Conservation (phyloP, 352 stramenopile species). For the Phytophthora palmivora region DNA sequence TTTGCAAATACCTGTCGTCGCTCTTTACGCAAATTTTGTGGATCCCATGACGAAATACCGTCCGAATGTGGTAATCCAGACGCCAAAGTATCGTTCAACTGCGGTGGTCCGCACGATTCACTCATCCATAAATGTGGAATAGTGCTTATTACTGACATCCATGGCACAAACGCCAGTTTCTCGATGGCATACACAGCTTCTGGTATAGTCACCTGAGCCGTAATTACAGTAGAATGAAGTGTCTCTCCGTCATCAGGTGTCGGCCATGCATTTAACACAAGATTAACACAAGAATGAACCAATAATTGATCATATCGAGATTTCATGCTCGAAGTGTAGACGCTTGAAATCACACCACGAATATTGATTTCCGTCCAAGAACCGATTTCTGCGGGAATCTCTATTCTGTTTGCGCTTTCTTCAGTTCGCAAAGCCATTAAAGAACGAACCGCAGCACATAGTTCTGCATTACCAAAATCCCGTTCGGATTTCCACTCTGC, state of each 20-base stretch:
- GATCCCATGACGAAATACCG: slow-evolving; percentile 16
- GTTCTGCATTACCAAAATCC: slow-evolving; percentile 38
- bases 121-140: slow-evolving; percentile 24
- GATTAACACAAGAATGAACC: slow-evolving; percentile 36
- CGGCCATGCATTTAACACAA: slow-evolving; percentile 30
- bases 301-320: slow-evolving; percentile 29
- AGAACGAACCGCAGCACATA: slow-evolving; percentile 12
- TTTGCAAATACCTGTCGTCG: slow-evolving; percentile 3
- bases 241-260: slow-evolving; percentile 1
- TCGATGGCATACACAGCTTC: slow-evolving; percentile 19
- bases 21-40: slow-evolving; percentile 13
- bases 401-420: not conserved
- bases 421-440: slow-evolving; percentile 14
- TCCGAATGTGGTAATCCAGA: not conserved
- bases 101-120: slow-evolving; percentile 15
- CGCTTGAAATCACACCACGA: slow-evolving; percentile 28
- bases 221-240: not conserved
- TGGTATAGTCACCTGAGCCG: slow-evolving; percentile 28
- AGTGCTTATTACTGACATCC: slow-evolving; percentile 18
- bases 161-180: slow-evolving; percentile 31
- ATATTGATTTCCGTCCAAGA: slow-evolving; percentile 22
- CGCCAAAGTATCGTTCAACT: slow-evolving; percentile 11
- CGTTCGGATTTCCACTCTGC: slow-evolving; percentile 26
- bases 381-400: not conserved
- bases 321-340: slow-evolving; percentile 40